These are phyloP conservation scores for Calonectria leucothoes DNA, from an alignment of 2,329 filamentous ascomycete species.

Conservation along the genomic window DNA sequence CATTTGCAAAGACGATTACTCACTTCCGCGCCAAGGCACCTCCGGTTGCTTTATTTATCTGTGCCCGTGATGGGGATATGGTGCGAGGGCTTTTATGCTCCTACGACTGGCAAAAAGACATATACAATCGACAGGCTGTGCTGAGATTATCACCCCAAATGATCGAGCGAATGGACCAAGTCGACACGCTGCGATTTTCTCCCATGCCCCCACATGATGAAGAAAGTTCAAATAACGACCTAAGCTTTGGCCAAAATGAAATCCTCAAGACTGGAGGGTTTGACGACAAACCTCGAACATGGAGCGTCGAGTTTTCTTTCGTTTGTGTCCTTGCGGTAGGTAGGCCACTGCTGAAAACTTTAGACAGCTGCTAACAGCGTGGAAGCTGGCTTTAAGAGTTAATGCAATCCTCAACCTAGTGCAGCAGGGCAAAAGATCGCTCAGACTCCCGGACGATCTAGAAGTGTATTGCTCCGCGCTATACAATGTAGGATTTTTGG, in stretches of 20 bases:
- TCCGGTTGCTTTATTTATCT: slow-evolving; percentile 54
- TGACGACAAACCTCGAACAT: neutral
- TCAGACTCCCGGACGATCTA: neutral
- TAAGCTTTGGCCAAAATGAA: neutral
- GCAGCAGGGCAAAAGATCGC: neutral
- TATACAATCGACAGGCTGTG: slow-evolving; percentile 50
- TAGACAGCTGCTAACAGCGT: neutral
- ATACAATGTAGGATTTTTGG: neutral
- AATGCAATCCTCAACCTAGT: neutral
- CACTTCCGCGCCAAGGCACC: slow-evolving; percentile 44
- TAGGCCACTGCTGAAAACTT: neutral
- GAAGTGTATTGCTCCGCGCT: neutral
- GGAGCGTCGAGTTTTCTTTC: slow-evolving; percentile 4
- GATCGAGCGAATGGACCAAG: slow-evolving; percentile 49
- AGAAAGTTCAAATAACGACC: neutral
- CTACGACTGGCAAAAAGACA: slow-evolving; percentile 55
- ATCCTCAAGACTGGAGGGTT: neutral
- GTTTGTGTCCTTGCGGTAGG: slow-evolving; percentile 4
- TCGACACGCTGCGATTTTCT: slow-evolving; percentile 27
- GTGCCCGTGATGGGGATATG: slow-evolving; percentile 57
- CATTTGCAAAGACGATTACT: slow-evolving; percentile 54
- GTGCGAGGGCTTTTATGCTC: slow-evolving; percentile 58
- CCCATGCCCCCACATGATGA: neutral
- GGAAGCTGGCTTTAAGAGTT: neutral
- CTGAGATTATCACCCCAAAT: slow-evolving; percentile 52